A percentile compares a stretch with the other conserved stretches of the same genome.
Evolutionary conservation across 2,329 filamentous ascomycete genomes (phyloP).

Genomic region (Lasiodiplodia gonubiensis): DNA sequence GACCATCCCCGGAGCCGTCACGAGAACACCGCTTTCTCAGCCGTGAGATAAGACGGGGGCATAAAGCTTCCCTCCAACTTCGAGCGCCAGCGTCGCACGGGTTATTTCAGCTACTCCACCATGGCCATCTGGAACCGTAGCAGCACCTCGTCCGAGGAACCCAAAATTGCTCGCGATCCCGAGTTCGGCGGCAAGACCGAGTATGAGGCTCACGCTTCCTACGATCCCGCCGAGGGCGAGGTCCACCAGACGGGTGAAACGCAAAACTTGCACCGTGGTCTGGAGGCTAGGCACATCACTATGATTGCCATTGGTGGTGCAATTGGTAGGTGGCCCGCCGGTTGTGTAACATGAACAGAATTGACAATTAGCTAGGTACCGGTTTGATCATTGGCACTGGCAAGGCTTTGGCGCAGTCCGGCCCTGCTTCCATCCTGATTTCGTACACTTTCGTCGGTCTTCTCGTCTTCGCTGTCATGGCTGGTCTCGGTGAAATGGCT

Average conservation of each 20-base stretch:
- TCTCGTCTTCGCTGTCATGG: conserved; percentile 82
- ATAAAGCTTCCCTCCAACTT: conserved; percentile 2
- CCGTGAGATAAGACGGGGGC: conserved; percentile 5
- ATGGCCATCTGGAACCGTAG: conserved; percentile 27
- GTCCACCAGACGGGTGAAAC: conserved; percentile 14
- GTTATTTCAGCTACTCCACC: not conserved
- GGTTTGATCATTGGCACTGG: conserved; percentile 73
- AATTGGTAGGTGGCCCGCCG: conserved; percentile 59
- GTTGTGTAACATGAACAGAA: conserved; percentile 40
- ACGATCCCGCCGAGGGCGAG: conserved; percentile 17
- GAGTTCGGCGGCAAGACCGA: conserved; percentile 24
- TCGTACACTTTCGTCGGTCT: conserved; percentile 72
- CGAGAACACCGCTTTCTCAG: conserved; percentile 3
- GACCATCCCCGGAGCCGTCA: conserved; percentile 6
- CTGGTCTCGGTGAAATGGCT: conserved; percentile 82
- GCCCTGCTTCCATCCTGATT: conserved; percentile 72
- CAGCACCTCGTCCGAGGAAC: conserved; percentile 17
- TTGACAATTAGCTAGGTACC: conserved; percentile 49
- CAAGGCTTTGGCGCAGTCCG: conserved; percentile 55
- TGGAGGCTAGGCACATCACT: conserved; percentile 61
- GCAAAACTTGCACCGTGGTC: conserved; percentile 55
- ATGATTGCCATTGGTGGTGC: conserved; percentile 77
- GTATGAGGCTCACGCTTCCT: conserved; percentile 17
- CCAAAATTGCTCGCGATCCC: conserved; percentile 1
- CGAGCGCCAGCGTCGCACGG: not conserved